phyloP scores from a whole-genome alignment of 2,329 filamentous ascomycete genomes.

The Phyllosticta capitalensis region DNA sequence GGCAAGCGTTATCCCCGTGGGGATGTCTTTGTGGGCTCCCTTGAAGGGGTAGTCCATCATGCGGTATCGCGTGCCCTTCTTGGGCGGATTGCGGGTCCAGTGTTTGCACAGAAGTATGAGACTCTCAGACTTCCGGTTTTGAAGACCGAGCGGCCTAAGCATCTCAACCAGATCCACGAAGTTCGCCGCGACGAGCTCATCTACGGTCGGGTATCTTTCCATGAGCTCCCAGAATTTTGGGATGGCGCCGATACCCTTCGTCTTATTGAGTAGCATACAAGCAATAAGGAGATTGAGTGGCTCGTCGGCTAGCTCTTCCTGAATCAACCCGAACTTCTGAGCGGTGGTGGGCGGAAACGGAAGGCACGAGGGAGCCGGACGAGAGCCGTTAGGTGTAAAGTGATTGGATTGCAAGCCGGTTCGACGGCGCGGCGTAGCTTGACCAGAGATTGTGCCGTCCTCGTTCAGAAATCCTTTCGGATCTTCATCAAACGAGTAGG shows the following conservation, averaged over 20 bases:
- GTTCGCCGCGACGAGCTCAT: conserved; percentile 42
- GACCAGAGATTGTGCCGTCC: conserved; percentile 1
- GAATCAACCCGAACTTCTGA: conserved; percentile 63
- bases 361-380: conserved; percentile 1
- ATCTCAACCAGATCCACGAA: conserved; percentile 15
- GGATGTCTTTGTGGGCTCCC: conserved; percentile 30
- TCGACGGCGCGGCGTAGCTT: not conserved
- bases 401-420: conserved; percentile 1
- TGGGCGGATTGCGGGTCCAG: conserved; percentile 59
- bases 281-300: conserved; percentile 76
- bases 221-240: conserved; percentile 66
- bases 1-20: conserved; percentile 33
- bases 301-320: conserved; percentile 65
- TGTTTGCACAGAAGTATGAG: conserved; percentile 61
- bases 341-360: conserved; percentile 9
- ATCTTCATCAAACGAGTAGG: not conserved
- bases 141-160: conserved; percentile 21
- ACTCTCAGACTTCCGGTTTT: no score
- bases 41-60: conserved; percentile 35
- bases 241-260: conserved; percentile 62
- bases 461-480: conserved; percentile 2
- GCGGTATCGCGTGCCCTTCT: conserved; percentile 46
- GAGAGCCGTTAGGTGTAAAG: not conserved
- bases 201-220: conserved; percentile 56
- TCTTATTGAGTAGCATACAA: conserved; percentile 77